These are phyloP conservation scores for Cladosporium sp. DNA, from an alignment of 2,329 filamentous ascomycete species.

Conservation along the genomic window DNA sequence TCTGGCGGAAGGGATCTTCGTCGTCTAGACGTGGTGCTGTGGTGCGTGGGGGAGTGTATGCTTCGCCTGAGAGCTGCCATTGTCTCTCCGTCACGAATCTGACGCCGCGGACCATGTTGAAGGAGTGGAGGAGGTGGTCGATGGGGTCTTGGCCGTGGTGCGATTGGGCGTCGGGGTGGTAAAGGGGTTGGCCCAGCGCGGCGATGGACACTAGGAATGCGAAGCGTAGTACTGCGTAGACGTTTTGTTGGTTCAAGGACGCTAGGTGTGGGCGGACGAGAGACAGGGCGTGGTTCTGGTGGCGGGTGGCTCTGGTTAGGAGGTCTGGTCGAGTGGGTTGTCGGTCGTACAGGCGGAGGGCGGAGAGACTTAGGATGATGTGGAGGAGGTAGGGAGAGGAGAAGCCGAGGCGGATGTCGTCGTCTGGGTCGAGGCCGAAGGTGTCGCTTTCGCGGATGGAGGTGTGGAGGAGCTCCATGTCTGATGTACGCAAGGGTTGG, in stretches of 20 bases:
- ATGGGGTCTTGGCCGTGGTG: background rate
- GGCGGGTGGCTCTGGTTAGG: background rate
- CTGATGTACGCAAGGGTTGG: background rate
- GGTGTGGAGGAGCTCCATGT: background rate
- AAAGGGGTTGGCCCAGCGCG: background rate
- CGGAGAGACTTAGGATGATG: background rate
- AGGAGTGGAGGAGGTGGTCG: background rate
- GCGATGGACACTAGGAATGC: background rate
- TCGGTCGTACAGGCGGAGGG: background rate
- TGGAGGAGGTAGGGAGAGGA: background rate
- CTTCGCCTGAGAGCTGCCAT: background rate
- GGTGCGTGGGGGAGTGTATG: no score
- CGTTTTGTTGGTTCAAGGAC: background rate
- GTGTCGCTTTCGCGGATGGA: background rate
- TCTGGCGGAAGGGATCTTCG: background rate
- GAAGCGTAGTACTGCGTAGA: background rate
- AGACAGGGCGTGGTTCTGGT: background rate
- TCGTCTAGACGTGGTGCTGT: background rate
- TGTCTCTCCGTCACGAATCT: background rate
- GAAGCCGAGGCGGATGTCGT: background rate
- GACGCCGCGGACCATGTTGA: background rate
- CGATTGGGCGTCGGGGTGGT: background rate
- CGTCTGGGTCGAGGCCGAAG: background rate
- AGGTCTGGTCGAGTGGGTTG: background rate
- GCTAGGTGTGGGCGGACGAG: background rate